A percentile compares a stretch with the other conserved stretches of the same genome.
These are phyloP conservation scores for Acanthamoeba pearcei DNA, from an alignment of 208 protist species.

Conservation along the genomic window DNA sequence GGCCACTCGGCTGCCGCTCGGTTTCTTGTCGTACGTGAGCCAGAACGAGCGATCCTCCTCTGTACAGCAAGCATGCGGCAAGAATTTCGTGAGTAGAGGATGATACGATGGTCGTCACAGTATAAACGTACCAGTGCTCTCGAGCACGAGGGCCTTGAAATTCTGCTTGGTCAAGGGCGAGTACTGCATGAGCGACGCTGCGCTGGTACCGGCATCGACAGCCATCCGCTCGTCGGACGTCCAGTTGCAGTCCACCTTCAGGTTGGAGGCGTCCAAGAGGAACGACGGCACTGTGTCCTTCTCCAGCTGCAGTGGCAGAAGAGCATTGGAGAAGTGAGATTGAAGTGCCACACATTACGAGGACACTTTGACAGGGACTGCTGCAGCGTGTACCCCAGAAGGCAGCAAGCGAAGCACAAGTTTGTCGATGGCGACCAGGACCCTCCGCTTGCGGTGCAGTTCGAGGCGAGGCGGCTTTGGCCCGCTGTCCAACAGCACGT, in stretches of 20 bases:
- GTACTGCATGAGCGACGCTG: slow-evolving; percentile 12
- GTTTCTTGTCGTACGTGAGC: slow-evolving; percentile 23
- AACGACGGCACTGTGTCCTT: slow-evolving; percentile 34
- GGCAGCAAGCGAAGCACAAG: not conserved
- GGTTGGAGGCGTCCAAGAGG: not conserved
- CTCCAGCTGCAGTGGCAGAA: not conserved
- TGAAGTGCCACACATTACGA: not conserved
- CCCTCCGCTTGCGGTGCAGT: not conserved
- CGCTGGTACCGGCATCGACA: not conserved
- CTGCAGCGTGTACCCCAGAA: not conserved
- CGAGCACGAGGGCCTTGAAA: not conserved
- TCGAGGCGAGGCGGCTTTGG: not conserved
- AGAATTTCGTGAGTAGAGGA: not conserved
- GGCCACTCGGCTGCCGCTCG: slow-evolving; percentile 3
- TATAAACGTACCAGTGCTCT: not conserved
- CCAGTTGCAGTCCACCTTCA: slow-evolving; percentile 1
- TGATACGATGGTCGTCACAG: no score
- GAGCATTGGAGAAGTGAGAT: not conserved
- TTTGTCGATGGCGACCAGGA: slow-evolving; percentile 14
- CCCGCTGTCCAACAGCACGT: not conserved
- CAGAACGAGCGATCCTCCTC: not conserved
- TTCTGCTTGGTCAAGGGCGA: not conserved
- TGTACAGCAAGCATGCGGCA: not conserved
- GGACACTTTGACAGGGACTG: not conserved
- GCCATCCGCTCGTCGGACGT: not conserved